A percentile compares a stretch with the other conserved stretches of the same genome.
Conservation (phyloP, 2,329 filamentous ascomycete genomes). For the Paramyrothecium sp. region DNA sequence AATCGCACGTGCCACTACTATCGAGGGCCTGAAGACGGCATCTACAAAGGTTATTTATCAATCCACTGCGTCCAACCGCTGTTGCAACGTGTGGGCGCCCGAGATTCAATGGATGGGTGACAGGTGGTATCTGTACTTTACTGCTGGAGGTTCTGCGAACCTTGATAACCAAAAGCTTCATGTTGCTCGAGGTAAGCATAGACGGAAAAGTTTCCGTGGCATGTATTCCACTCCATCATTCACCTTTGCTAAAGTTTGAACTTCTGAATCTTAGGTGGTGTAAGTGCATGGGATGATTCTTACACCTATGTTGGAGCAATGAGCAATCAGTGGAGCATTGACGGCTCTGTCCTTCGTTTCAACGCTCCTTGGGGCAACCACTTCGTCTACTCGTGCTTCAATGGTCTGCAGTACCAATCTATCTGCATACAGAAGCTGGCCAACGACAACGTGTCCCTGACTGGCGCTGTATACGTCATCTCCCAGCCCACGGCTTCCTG, state of each 20-base stretch:
- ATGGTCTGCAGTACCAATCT: conserved; percentile 31
- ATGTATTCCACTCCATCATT: too few relatives aligned
- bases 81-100: conserved; percentile 57
- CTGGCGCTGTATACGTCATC: conserved; percentile 42
- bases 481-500: conserved; percentile 46
- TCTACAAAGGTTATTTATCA: conserved; percentile 47
- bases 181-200: conserved; percentile 42
- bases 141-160: conserved; percentile 41
- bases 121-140: conserved; percentile 54
- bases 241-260: background rate
- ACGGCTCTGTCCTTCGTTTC: conserved; percentile 49
- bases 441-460: conserved; percentile 36
- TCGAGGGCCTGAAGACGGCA: conserved; percentile 50
- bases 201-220: too few relatives aligned
- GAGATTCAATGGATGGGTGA: conserved; percentile 47
- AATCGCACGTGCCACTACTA: conserved; percentile 48
- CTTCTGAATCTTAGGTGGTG: conserved; percentile 35
- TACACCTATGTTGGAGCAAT: conserved; percentile 47
- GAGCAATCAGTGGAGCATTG: conserved; percentile 47
- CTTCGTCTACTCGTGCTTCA: conserved; percentile 51
- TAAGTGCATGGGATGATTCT: conserved; percentile 42
- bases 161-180: conserved; percentile 49
- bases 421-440: conserved; percentile 36
- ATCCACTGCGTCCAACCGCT: conserved; percentile 41
- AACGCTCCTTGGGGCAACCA: conserved; percentile 38